Evolutionary conservation across 2,329 filamentous ascomycete species (phyloP).

Genomic region (Talaromyces sp.): DNA sequence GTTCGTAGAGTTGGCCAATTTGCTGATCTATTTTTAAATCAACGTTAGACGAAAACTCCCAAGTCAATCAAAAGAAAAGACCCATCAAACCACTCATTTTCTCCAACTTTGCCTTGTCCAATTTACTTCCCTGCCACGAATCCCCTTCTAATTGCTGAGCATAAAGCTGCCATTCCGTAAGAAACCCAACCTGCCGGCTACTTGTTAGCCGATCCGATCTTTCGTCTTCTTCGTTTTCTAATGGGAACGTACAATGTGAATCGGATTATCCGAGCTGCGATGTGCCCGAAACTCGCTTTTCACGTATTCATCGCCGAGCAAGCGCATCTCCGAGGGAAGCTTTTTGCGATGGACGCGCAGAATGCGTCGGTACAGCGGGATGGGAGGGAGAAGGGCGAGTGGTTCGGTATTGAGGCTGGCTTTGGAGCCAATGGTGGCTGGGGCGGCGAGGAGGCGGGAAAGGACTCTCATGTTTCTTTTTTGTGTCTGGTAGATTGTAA

Average conservation of each 20-base stretch:
- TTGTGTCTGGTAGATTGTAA: neutral
- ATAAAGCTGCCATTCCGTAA: conserved; percentile 95
- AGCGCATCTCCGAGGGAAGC: conserved; percentile 64
- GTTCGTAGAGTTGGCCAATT: conserved; percentile 84
- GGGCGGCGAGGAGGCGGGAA: conserved; percentile 34
- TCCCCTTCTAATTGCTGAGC: conserved; percentile 88
- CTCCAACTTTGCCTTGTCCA: conserved; percentile 76
- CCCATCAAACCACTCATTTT: conserved; percentile 95
- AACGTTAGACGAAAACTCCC: neutral
- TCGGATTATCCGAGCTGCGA: conserved; percentile 76
- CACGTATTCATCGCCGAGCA: conserved; percentile 87
- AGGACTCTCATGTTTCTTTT: conserved; percentile 28
- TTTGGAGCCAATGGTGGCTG: conserved; percentile 33
- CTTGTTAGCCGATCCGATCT: neutral
- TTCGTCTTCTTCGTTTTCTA: neutral
- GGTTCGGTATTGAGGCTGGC: conserved; percentile 41
- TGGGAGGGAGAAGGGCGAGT: conserved; percentile 73
- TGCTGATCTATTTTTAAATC: conserved; percentile 65
- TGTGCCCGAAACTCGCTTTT: conserved; percentile 90
- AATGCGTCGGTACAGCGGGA: conserved; percentile 82
- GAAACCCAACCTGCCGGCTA: conserved; percentile 70
- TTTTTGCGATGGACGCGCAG: conserved; percentile 79
- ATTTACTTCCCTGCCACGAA: conserved; percentile 72
- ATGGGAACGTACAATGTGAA: conserved; percentile 65
- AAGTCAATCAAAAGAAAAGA: conserved; percentile 14